Evolutionary conservation across 2,329 filamentous ascomycete species (phyloP), one percentile per base, ranked within the genome.

Genomic region (Claviceps pusilla): DNA sequence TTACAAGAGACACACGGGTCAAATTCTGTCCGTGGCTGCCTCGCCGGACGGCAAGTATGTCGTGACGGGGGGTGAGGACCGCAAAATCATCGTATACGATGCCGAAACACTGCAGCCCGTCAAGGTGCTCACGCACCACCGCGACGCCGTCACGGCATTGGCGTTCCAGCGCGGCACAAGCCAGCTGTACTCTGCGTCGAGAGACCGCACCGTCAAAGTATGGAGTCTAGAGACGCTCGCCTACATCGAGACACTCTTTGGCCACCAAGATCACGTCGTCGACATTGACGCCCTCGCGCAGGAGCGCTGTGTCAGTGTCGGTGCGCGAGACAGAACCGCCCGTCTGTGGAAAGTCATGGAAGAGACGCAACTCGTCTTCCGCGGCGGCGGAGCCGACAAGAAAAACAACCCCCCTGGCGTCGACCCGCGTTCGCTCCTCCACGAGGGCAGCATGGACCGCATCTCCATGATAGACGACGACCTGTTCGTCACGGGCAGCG

Each of bases 301-400:
- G 61, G 93, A 97, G 68, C 84, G 89, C 50, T 96, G 93, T 66
- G 78, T 97, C 56, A 93, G 85, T 57, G 93, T 95, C 19, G 93
- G 93, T 54, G 86, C 89, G 6, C 79, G 93, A 59, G 93, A 98
- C 68, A 83, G 91, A 55, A 96, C 90, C 2, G 93, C 91, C 43
- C 79, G 93, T 56, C 72, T 95, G 61, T 98, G 93, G 93, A 96
- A 96, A 69, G 90, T 98, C 1, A 82, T 88, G 4, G 93, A 98
- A 63, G 91, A 98, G 71, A 88, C 86, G 1, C 93, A 98, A 67
- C 79, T 98, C 7, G 90, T 97, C 2, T 98, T 97, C 70, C 84
- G 91, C 50, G 91, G 90, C 55, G 89, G 89, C 58, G 86, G 83
- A 46, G 73, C 76, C 31, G 76, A 77, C 58, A 79, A 77, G 61